Evolutionary conservation across 2,329 filamentous ascomycete genomes (phyloP).

Genomic region (Epicoccum sorghinum): DNA sequence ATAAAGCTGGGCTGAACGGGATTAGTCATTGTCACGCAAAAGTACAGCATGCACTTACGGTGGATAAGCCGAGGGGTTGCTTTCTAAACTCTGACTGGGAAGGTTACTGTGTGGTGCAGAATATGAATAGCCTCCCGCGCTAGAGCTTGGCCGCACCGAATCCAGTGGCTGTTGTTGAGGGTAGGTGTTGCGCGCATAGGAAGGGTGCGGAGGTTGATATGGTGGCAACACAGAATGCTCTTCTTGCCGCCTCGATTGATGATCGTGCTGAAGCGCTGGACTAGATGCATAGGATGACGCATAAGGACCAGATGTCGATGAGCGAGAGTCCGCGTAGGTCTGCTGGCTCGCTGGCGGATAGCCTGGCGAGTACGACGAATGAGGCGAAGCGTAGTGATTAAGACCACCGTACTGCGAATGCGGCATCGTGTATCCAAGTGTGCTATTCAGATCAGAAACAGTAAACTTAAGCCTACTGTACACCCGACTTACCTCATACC

Average conservation of each 20-base stretch:
- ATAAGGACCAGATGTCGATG: constrained; percentile 36
- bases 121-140: constrained; percentile 41
- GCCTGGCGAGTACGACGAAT: constrained; percentile 39
- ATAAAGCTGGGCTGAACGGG: constrained; percentile 34
- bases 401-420: constrained; percentile 48
- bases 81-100: constrained; percentile 36
- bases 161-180: constrained; percentile 41
- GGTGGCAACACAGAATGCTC: constrained; percentile 39
- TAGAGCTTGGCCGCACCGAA: constrained; percentile 37
- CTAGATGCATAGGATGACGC: constrained; percentile 37
- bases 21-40: neutral
- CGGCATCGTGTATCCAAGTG: constrained; percentile 49
- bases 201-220: constrained; percentile 36
- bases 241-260: constrained; percentile 34
- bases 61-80: constrained; percentile 40
- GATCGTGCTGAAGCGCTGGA: constrained; percentile 31
- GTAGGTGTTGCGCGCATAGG: constrained; percentile 41
- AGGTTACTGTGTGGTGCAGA: constrained; percentile 39
- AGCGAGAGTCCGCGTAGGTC: constrained; percentile 37
- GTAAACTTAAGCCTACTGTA: neutral
- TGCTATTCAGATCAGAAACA: constrained; percentile 37
- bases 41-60: constrained; percentile 29
- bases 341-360: constrained; percentile 40
- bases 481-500: constrained; percentile 46
- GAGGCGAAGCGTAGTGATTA: constrained; percentile 43